These are phyloP conservation scores for Fusarium tjaetaba DNA, from an alignment of 2,329 filamentous ascomycete genomes.

Conservation along the genomic window DNA sequence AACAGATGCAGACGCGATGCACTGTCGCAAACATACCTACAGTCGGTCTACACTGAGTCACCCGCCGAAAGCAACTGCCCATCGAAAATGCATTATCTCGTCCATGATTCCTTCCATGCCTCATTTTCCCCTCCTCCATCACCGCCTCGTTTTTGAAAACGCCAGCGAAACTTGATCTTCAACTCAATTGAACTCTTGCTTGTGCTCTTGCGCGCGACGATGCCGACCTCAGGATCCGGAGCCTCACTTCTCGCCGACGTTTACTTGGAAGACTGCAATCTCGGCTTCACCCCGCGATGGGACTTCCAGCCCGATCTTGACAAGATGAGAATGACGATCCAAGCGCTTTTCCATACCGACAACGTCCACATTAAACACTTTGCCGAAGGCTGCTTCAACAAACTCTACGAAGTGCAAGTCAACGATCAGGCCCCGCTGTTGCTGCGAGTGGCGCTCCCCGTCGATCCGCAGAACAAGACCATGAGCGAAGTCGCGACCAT, in stretches of 20 bases:
- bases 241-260: background rate
- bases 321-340: background rate
- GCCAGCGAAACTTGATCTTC: background rate
- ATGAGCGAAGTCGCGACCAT: slow-evolving; percentile 53
- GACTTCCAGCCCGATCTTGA: slow-evolving; percentile 13
- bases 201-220: background rate
- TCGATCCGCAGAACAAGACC: slow-evolving; percentile 50
- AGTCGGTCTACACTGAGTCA: background rate
- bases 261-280: background rate
- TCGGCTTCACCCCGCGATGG: slow-evolving; percentile 18
- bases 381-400: slow-evolving; percentile 39
- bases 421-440: slow-evolving; percentile 19
- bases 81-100: background rate
- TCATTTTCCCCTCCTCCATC: background rate
- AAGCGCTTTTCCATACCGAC: background rate
- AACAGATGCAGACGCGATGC: background rate
- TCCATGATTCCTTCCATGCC: background rate
- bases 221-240: background rate
- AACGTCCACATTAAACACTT: slow-evolving; percentile 10
- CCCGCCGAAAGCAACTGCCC: background rate
- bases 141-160: too few species aligned
- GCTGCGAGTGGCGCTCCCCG: slow-evolving; percentile 51
- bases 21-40: background rate
- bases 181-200: background rate
- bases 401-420: slow-evolving; percentile 32